Conservation (phyloP, 164 flowering plant genomes). For the Taxillus chinensis region DNA sequence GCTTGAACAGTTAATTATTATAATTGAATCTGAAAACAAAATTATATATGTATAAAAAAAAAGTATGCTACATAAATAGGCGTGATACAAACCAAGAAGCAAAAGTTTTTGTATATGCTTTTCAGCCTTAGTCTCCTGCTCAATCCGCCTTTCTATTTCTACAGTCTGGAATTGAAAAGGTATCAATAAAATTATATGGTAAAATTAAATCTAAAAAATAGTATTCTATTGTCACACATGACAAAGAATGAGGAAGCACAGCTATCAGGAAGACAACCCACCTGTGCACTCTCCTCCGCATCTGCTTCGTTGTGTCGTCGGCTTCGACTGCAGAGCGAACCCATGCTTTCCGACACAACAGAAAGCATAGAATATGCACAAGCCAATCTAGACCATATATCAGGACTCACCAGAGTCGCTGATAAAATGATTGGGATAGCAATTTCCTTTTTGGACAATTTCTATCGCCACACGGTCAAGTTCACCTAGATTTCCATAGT, state of each 20-base stretch:
- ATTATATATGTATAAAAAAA: no score
- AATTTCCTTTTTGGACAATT: not conserved
- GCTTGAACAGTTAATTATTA: no score
- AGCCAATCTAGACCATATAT: conserved; percentile 12
- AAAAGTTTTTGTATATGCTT: conserved; percentile 89
- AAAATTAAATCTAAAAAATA: not conserved
- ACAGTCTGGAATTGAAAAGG: conserved; percentile 51
- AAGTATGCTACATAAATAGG: no score
- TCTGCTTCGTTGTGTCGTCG: conserved; percentile 44
- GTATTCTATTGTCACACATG: not conserved
- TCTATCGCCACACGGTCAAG: conserved; percentile 1
- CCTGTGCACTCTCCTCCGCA: conserved; percentile 80
- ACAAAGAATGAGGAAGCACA: not conserved
- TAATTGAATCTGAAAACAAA: no score
- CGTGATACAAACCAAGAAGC: conserved; percentile 54
- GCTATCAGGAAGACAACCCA: conserved; percentile 9
- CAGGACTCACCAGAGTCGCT: not conserved
- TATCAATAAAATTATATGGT: not conserved
- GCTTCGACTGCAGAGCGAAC: conserved; percentile 76
- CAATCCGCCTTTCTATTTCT: conserved; percentile 91
- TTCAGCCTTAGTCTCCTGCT: conserved; percentile 90
- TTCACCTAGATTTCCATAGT: conserved; percentile 1
- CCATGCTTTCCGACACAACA: conserved; percentile 48
- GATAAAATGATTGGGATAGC: not conserved
- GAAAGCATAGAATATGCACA: conserved; percentile 43